These are phyloP conservation scores for Cladosporium sp. DNA, from an alignment of 2,329 filamentous ascomycete genomes.

Conservation along the genomic window DNA sequence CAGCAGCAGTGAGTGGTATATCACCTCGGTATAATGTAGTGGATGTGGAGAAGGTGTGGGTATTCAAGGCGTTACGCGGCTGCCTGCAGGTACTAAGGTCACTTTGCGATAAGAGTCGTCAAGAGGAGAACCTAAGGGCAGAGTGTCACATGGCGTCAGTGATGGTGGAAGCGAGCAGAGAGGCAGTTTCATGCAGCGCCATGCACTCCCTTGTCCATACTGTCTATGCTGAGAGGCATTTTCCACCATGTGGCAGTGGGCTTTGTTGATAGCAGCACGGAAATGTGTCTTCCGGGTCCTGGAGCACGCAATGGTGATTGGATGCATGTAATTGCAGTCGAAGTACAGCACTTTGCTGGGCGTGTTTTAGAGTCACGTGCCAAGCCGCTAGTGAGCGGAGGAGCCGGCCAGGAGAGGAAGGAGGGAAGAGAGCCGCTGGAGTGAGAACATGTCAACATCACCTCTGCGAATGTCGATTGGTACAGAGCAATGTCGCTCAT, in stretches of 20 bases:
- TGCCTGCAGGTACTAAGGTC: not conserved
- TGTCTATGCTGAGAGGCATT: not conserved
- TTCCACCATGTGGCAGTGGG: not conserved
- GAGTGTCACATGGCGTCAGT: slow-evolving; percentile 1
- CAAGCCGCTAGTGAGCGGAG: slow-evolving; percentile 2
- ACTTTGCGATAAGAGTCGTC: not conserved
- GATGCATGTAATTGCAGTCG: not conserved
- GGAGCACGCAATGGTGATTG: not conserved
- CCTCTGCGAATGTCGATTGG: not conserved
- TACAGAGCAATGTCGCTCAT: not conserved
- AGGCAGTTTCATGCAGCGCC: slow-evolving; percentile 5
- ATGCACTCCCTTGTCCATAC: not conserved
- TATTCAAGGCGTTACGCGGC: not conserved
- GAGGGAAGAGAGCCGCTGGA: not conserved
- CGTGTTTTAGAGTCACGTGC: not conserved
- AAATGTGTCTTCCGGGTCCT: not conserved
- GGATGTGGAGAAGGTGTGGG: not conserved
- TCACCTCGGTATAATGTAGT: not conserved
- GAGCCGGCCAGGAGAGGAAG: slow-evolving; percentile 5
- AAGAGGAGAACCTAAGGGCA: not conserved
- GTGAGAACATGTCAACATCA: not conserved
- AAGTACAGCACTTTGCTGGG: not conserved
- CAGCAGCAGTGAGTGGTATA: not conserved
- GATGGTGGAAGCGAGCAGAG: not conserved
- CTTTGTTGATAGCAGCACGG: slow-evolving; percentile 5